Percentiles rank a stretch among this genome's conserved stretches.
Conservation (phyloP, 2,329 filamentous ascomycete species). For the Talaromyces amestolkiae region DNA sequence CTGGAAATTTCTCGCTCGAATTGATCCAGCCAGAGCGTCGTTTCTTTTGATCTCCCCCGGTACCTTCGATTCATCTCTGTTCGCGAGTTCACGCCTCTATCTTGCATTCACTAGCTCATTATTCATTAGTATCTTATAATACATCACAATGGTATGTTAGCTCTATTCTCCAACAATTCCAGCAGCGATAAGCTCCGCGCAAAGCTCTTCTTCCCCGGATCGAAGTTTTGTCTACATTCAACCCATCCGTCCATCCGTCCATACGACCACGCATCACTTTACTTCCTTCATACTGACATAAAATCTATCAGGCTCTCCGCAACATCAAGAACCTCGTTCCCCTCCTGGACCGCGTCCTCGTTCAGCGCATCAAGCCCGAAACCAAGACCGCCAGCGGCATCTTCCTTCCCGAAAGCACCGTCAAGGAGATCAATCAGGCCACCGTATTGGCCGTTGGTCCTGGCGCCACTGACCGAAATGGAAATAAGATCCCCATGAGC, state of each 20-base stretch:
- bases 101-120: neutral
- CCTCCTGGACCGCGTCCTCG: conserved; percentile 95
- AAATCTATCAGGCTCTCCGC: conserved; percentile 63
- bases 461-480: conserved; percentile 80
- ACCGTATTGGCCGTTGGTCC: conserved; percentile 94
- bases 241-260: neutral
- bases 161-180: neutral
- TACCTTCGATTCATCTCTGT: neutral
- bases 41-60: conserved; percentile 25
- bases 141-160: conserved; percentile 19
- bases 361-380: conserved; percentile 97
- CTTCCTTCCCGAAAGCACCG: conserved; percentile 93
- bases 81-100: neutral
- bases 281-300: neutral
- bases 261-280: neutral
- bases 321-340: conserved; percentile 93
- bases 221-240: neutral
- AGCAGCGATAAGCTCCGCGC: conserved; percentile 10
- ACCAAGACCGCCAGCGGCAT: conserved; percentile 94
- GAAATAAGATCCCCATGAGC: conserved; percentile 80
- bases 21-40: conserved; percentile 24
- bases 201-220: conserved; percentile 7
- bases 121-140: neutral
- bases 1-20: conserved; percentile 44
- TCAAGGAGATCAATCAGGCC: conserved; percentile 98